These are phyloP conservation scores for Striga hermonthica DNA, from an alignment of 305 asterid species.

Conservation along the genomic window DNA sequence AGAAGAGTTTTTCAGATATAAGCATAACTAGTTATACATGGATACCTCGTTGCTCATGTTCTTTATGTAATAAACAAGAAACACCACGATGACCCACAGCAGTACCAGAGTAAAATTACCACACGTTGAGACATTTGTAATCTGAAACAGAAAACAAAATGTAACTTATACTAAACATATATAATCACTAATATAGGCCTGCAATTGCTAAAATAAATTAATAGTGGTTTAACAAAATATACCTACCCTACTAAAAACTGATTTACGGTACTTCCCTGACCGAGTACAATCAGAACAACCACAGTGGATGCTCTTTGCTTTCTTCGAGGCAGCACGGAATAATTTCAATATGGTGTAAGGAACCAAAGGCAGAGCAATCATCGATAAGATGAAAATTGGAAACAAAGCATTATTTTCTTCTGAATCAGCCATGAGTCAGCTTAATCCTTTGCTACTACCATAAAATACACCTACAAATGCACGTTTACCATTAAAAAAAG, in stretches of 20 bases:
- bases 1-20: conserved; percentile 4
- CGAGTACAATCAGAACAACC: conserved; percentile 67
- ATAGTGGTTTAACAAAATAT: conserved; percentile 20
- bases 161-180: conserved; percentile 20
- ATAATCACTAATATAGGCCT: conserved; percentile 9
- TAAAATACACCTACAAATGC: conserved; percentile 44
- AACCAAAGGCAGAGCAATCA: conserved; percentile 75
- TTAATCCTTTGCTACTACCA: conserved; percentile 31
- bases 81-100: conserved; percentile 66
- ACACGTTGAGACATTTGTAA: conserved; percentile 56
- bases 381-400: conserved; percentile 80
- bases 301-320: conserved; percentile 65
- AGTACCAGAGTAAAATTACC: conserved; percentile 68
- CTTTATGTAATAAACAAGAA: conserved; percentile 63
- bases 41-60: conserved; percentile 73
- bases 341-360: conserved; percentile 76
- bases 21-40: conserved; percentile 17
- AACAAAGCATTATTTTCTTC: conserved; percentile 77
- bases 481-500: too few relatives aligned
- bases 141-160: conserved; percentile 37
- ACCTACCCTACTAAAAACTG: conserved; percentile 54
- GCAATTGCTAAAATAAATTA: conserved; percentile 12
- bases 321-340: conserved; percentile 60
- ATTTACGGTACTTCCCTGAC: conserved; percentile 73
- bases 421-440: conserved; percentile 62